Base-by-base conservation (phyloP, 2,329 filamentous ascomycete species). In the Chaetoscypha palmicola region DNA sequence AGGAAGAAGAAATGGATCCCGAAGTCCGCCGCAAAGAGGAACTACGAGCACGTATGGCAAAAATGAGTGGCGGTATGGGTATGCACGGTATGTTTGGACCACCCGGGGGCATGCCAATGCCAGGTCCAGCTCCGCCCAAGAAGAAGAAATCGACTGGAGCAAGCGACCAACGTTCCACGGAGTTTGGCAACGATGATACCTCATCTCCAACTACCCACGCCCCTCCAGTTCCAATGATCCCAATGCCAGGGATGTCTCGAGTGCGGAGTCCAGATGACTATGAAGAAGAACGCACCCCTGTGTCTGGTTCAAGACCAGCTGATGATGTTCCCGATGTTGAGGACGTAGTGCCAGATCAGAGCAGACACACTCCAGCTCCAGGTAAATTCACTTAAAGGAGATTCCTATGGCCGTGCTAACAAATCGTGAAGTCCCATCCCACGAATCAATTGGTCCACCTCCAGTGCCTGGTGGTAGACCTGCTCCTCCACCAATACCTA, bases 51-150 rank as follows among this genome's bases (percentile, higher is more conserved):
- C 81, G 92, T 56, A 98, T 98, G 88, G 92, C 92, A 35, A 96
- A 95, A 68, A 92, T 98, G 84, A 94, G 91, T 55, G 91, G 91
- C 43, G 91, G 91, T 17, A 95, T 95, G 87, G 88, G 88, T 36
- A 94, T 97, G 83, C 81, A 88, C 62, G 87, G 88, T 57, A 92
- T 97, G 81, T 94, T 94, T 63, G 87, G 86, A 14, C 76, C 77
- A 16, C 79, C 81, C 26, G 77, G 75, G 28, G 79, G 79, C 47
- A 77, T 88, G 62, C 76, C 81, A 12, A 74, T 83, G 67, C 69
- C 74, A 47, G 67, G 66, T 3, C 64, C 68, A 22, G 56, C 68
- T 7, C 63, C 68, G 8, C 67, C 70, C 31, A 79, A 72, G 60
- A 80, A 80, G 64, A 80, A 79, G 62, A 76, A 75, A 59, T 58